These are phyloP conservation scores for rapeseed (Brassica napus) DNA, from an alignment of 345 rosid species.

Conservation along the genomic window DNA sequence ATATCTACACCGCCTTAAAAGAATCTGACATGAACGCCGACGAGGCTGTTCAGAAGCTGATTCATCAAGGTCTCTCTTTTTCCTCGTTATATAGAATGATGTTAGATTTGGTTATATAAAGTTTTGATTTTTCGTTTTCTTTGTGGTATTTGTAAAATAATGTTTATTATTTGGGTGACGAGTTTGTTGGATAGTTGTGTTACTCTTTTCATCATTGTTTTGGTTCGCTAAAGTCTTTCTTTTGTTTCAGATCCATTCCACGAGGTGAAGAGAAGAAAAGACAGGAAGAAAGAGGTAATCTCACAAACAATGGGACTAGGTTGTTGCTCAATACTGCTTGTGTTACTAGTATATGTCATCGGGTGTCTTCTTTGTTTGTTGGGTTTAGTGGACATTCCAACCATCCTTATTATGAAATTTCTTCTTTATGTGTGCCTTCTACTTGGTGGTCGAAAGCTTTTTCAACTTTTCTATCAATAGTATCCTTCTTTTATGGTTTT, in stretches of 20 bases:
- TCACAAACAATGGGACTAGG: background rate
- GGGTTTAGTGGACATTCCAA: background rate
- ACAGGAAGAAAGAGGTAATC: constrained; percentile 14
- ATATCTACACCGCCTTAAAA: constrained; percentile 1
- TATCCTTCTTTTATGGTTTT: background rate
- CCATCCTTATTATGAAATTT: background rate
- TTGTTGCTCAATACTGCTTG: background rate
- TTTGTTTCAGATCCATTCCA: constrained; percentile 12
- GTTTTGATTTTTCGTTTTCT: background rate
- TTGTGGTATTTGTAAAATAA: background rate
- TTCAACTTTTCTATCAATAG: background rate
- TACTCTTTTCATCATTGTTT: background rate
- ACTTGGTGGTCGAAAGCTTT: background rate
- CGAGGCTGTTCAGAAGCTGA: constrained; percentile 13
- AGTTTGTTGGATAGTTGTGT: background rate
- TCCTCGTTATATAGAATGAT: background rate
- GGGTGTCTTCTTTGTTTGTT: background rate
- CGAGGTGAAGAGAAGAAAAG: constrained; percentile 15
- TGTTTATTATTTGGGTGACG: background rate
- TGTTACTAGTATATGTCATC: background rate
- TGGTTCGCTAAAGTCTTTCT: background rate
- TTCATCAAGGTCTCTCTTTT: constrained; percentile 6
- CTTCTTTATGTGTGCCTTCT: background rate
- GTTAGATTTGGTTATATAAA: background rate
- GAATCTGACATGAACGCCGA: constrained; percentile 11